A percentile compares a stretch with the other conserved stretches of the same genome.
These are phyloP conservation scores for Nelumbo lutea DNA, from an alignment of 164 flowering plant species.

Conservation along the genomic window DNA sequence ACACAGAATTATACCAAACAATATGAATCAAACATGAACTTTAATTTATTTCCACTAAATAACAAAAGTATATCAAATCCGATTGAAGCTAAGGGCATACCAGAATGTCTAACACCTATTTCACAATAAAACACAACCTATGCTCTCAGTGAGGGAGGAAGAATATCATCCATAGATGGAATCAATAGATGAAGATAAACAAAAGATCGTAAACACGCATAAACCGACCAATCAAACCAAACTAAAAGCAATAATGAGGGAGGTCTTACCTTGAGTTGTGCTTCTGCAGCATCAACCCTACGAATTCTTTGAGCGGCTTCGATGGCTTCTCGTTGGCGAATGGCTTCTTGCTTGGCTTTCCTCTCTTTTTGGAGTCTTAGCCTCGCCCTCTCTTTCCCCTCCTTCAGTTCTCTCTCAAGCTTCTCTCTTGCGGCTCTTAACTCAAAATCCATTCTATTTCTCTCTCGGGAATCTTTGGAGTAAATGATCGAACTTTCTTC, in stretches of 20 bases:
- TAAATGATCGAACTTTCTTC: too few species aligned
- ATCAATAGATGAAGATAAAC: not conserved
- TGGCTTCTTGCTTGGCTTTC: conserved; percentile 63
- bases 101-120: too few species aligned
- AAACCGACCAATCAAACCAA: not conserved
- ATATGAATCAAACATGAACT: too few species aligned
- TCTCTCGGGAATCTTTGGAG: conserved; percentile 4
- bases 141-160: too few species aligned
- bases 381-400: conserved; percentile 76
- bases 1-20: too few species aligned
- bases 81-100: too few species aligned
- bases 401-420: conserved; percentile 83
- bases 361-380: conserved; percentile 54
- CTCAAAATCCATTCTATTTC: conserved; percentile 76
- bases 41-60: too few species aligned
- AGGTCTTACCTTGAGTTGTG: conserved; percentile 55
- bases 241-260: not conserved
- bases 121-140: too few species aligned
- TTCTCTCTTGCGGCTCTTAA: conserved; percentile 88
- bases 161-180: too few species aligned
- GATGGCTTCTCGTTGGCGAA: conserved; percentile 70
- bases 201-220: not conserved
- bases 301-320: conserved; percentile 67
- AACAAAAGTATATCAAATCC: too few species aligned
- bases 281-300: conserved; percentile 73